These are phyloP conservation scores for Apostasia ramifera DNA, from an alignment of 106 monocot genomes.

Conservation along the genomic window DNA sequence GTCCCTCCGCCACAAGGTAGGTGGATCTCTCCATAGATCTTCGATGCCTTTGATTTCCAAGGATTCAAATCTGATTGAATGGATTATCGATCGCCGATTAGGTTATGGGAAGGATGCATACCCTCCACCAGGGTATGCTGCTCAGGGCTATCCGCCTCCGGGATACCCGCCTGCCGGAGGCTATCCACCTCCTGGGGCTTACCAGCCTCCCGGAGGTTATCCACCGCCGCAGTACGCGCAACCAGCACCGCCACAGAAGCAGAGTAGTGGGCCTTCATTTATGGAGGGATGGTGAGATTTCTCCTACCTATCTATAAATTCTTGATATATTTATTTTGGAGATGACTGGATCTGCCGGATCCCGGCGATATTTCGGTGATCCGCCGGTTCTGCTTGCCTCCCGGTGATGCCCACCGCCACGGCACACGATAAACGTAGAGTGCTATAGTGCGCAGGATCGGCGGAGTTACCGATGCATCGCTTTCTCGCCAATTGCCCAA, in stretches of 20 bases:
- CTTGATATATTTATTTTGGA: neutral
- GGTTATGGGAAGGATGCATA: conserved; percentile 31
- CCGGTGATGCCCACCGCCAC: neutral
- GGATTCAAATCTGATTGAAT: neutral
- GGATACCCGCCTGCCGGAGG: conserved; percentile 2
- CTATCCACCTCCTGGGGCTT: neutral
- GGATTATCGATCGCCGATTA: neutral
- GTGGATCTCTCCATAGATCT: neutral
- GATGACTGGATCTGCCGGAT: neutral
- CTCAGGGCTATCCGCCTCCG: conserved; percentile 7
- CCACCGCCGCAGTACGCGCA: neutral
- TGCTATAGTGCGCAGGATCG: too few relatives aligned
- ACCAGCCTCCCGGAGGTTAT: neutral
- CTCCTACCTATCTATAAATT: neutral
- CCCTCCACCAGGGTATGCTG: conserved; percentile 15
- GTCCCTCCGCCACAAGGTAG: conserved; percentile 63
- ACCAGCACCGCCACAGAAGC: neutral
- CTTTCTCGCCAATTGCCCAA: neutral
- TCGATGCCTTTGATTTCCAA: neutral
- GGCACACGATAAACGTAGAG: neutral
- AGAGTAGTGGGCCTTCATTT: neutral
- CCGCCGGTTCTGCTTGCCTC: neutral
- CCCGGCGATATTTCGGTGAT: neutral
- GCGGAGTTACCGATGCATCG: neutral
- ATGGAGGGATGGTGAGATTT: neutral